Evolutionary conservation across 2,329 filamentous ascomycete genomes (phyloP), one percentile per base, ranked within the genome.

Genomic region (Fusarium equiseti): DNA sequence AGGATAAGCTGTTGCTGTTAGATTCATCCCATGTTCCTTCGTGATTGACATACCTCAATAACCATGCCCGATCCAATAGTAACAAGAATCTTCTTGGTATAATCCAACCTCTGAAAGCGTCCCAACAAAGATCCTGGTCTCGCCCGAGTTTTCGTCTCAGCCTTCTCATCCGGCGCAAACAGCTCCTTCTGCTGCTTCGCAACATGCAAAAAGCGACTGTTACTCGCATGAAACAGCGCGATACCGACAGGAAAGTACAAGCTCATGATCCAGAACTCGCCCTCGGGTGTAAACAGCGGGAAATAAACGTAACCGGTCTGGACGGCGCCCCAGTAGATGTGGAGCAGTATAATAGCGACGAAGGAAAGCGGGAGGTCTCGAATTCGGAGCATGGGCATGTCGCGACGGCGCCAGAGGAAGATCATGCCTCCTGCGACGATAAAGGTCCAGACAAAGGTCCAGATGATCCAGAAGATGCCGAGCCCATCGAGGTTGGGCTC

Each of bases 181-280:
- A 80, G 80, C 54, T 83, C 83, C 68, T 81, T 83, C 76, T 90
- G 89, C 27, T 84, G 81, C 68, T 83, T 84, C 53, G 88, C 88
- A 58, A 90, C 82, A 68, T 89, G 81, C 20, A 90, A 83, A 56
- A 91, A 88, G 59, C 88, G 87, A 72, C 83, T 85, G 75, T 90
- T 90, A 64, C 87, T 86, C 24, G 88, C 89, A 74, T 91, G 89
- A 75, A 91, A 91, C 8, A 92, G 79, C 10, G 88, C 89, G 58
- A 92, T 88, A 26, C 90, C 89, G 50, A 89, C 85, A 13, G 90
- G 90, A 5, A 91, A 81, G 76, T 88, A 90, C 59, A 89, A 82
- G 66, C 87, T 86, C 90, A 92, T 92, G 77, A 90, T 84, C 88
- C 89, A 92, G 76, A 84, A 92, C 77, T 90, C 87, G 18, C 82